These are phyloP conservation scores for Panicum virgatum DNA, from an alignment of 202 grass and related monocot genomes.

Conservation along the genomic window DNA sequence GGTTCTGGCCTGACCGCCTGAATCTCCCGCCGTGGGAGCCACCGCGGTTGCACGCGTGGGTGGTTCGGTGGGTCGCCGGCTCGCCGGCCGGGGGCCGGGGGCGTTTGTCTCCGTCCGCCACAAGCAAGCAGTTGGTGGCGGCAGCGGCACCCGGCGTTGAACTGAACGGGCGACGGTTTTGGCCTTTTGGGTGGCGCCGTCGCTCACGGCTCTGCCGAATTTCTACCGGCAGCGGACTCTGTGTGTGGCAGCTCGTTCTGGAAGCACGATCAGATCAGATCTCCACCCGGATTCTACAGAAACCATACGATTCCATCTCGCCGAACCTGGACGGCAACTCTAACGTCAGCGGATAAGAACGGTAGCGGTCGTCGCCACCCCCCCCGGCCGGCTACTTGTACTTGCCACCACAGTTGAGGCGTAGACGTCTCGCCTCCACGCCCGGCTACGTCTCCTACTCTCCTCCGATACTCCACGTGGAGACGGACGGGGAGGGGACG, in stretches of 20 bases:
- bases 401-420: slow-evolving; percentile 13
- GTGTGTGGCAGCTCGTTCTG: background rate
- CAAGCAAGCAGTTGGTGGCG: slow-evolving; percentile 32
- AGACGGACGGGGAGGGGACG: background rate
- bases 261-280: background rate
- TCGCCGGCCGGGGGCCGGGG: no score
- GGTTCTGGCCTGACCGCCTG: no score
- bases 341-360: slow-evolving; percentile 13
- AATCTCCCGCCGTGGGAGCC: no score
- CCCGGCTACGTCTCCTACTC: slow-evolving; percentile 1
- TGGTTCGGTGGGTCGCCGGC: no score
- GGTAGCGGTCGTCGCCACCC: no score
- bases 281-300: no score
- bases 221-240: background rate
- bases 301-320: background rate
- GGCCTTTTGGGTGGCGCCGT: background rate
- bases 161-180: background rate
- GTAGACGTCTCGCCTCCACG: background rate
- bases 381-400: background rate
- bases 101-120: background rate
- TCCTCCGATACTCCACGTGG: slow-evolving; percentile 5
- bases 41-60: no score
- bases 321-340: background rate
- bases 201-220: background rate
- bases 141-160: background rate